These are phyloP conservation scores for Berkeleyomyces basicola DNA, from an alignment of 2,329 filamentous ascomycete genomes.

Conservation along the genomic window DNA sequence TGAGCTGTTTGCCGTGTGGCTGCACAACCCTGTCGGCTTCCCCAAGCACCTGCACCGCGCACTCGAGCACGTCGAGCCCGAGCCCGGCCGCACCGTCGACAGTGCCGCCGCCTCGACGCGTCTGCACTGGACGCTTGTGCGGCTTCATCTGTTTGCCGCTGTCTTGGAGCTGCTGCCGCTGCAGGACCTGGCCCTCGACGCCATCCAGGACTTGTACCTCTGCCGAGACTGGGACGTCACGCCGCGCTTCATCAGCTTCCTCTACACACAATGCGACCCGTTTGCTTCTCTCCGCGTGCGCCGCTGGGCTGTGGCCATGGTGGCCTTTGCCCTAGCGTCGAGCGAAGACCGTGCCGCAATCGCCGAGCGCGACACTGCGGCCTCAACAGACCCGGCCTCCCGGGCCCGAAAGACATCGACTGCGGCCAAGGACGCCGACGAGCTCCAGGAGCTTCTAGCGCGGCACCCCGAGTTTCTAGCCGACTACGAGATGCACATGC, in stretches of 20 bases:
- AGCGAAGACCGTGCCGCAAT: background rate
- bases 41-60: conserved; percentile 27
- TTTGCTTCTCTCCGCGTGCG: conserved; percentile 34
- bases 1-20: conserved; percentile 35
- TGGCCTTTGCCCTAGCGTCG: conserved; percentile 35
- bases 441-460: conserved; percentile 28
- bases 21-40: conserved; percentile 22
- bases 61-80: conserved; percentile 18
- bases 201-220: conserved; percentile 42
- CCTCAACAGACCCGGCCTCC: conserved; percentile 13
- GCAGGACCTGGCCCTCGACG: conserved; percentile 41
- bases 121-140: conserved; percentile 39
- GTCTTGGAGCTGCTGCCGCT: conserved; percentile 31
- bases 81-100: conserved; percentile 15
- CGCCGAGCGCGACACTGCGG: conserved; percentile 18
- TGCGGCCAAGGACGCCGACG: conserved; percentile 18
- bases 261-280: conserved; percentile 37
- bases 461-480: conserved; percentile 29
- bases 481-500: conserved; percentile 35
- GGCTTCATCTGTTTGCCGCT: conserved; percentile 40
- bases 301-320: conserved; percentile 44
- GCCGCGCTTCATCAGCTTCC: conserved; percentile 31
- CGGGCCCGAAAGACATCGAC: conserved; percentile 16
- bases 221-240: conserved; percentile 41
- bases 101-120: conserved; percentile 20